Base-by-base conservation (phyloP, 306 rosid species). In the Abrus precatorius region DNA sequence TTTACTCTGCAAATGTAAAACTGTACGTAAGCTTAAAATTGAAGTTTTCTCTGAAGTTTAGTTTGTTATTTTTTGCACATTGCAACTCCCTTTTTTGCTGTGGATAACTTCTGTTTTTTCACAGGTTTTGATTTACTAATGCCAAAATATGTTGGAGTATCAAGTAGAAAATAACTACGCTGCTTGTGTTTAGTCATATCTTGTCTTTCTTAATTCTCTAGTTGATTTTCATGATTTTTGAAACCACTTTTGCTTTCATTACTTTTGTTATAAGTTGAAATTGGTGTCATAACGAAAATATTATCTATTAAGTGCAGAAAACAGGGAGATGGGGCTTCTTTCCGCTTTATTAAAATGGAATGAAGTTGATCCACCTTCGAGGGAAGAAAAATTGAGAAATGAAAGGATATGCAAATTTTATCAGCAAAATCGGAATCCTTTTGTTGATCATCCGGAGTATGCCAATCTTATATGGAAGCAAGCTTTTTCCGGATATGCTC, bases 351-450 rank as follows among this genome's bases (percentile, higher is more conserved):
- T 90, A 63, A 84, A 81, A 81, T 92, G 97, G 97, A 92, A 90
- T 54, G 88, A 79, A 67, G 65, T 68, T 7, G 94, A 92, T 81
- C 94, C 97, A n/a, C 91, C 97, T 69, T 92, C 97, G 4, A 90
- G 91, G 85, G 93, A 87, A 34, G 94, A 92, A 86, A 88, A 85
- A 78, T 54, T 90, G 79, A 87, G 97, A 83, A 88, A 90, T 86
- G 94, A 90, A 40, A 90, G 97, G 84, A 85, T 88, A 67, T 92
- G 94, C 91, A 87, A 87, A 86, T 7, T 83, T 45, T 92, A 90
- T 85, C 94, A 92, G 82, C 93, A 90, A 64, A 92, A 92, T 78
- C 84, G 93, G 61, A 90, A 90, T 83, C 94, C 94, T 34, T 92
- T 90, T 87, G 88, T 92, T 41, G 97, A 90, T 77, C 87, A 92